Conservation (phyloP, 2,329 filamentous ascomycete species). For the Massarina eburnea region DNA sequence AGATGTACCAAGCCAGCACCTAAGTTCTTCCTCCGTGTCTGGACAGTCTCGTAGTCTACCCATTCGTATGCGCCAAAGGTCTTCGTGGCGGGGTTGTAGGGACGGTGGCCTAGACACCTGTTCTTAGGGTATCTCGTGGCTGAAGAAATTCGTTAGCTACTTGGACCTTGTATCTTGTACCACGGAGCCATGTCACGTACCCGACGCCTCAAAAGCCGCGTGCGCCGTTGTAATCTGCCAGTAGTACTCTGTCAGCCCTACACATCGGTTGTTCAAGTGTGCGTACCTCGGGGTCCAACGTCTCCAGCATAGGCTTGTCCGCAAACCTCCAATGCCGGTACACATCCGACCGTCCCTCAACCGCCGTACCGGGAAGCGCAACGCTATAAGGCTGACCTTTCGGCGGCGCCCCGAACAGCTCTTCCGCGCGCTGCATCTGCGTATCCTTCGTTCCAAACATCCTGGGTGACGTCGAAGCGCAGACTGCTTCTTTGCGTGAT, state of each 20-base stretch:
- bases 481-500: not conserved
- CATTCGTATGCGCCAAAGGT: conserved; percentile 77
- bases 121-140: conserved; percentile 65
- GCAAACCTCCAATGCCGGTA: conserved; percentile 83
- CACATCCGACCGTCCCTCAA: conserved; percentile 69
- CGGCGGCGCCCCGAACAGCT: conserved; percentile 65
- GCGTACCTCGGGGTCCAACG: conserved; percentile 56
- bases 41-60: conserved; percentile 80
- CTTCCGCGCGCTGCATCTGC: conserved; percentile 39
- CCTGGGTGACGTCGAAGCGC: not conserved
- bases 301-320: conserved; percentile 59
- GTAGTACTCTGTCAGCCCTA: conserved; percentile 8
- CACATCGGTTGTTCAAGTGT: not conserved
- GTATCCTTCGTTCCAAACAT: conserved; percentile 37
- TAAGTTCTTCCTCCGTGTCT: conserved; percentile 76
- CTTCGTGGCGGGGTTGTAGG: conserved; percentile 75
- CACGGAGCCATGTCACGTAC: conserved; percentile 28
- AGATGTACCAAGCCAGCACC: conserved; percentile 84
- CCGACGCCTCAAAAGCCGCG: conserved; percentile 74
- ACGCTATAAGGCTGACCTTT: conserved; percentile 78
- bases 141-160: conserved; percentile 3
- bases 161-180: conserved; percentile 3
- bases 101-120: conserved; percentile 76
- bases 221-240: conserved; percentile 66
- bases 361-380: conserved; percentile 72